These are phyloP conservation scores for Boletus vinaceobasis DNA, from an alignment of 768 basidiomycete genomes.

Conservation along the genomic window DNA sequence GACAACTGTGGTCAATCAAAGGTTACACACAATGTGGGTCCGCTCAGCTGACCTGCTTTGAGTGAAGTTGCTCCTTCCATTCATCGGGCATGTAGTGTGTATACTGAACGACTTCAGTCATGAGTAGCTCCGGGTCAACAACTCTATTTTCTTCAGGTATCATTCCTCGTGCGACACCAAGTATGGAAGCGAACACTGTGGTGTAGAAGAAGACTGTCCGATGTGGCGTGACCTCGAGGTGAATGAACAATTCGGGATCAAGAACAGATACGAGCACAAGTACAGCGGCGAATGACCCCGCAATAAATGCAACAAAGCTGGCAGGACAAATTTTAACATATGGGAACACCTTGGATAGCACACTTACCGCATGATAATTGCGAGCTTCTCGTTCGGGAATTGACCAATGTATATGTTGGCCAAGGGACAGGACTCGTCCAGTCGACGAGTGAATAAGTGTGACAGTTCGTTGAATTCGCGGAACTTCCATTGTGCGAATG, in stretches of 20 bases:
- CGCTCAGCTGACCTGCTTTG: constrained; percentile 60
- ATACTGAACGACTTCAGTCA: constrained; percentile 88
- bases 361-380: constrained; percentile 82
- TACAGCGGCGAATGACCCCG: constrained; percentile 95
- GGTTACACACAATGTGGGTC: not conserved
- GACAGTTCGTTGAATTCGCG: constrained; percentile 98
- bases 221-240: constrained; percentile 92
- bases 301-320: constrained; percentile 94
- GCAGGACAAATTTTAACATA: not conserved
- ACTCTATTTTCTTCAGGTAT: constrained; percentile 91
- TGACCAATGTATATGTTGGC: constrained; percentile 97
- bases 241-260: constrained; percentile 90
- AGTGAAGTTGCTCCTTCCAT: constrained; percentile 88
- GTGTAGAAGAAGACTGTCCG: constrained; percentile 94
- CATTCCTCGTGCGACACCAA: constrained; percentile 92
- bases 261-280: constrained; percentile 87
- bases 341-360: not conserved
- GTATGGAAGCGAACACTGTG: constrained; percentile 78
- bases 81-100: constrained; percentile 96
- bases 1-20: not conserved
- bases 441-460: constrained; percentile 82
- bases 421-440: constrained; percentile 84
- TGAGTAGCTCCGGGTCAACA: constrained; percentile 89
- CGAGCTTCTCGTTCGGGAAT: constrained; percentile 93
- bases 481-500: constrained; percentile 97